Evolutionary conservation across 2,329 filamentous ascomycete genomes (phyloP).

Genomic region (Aspergillus brasiliensis): DNA sequence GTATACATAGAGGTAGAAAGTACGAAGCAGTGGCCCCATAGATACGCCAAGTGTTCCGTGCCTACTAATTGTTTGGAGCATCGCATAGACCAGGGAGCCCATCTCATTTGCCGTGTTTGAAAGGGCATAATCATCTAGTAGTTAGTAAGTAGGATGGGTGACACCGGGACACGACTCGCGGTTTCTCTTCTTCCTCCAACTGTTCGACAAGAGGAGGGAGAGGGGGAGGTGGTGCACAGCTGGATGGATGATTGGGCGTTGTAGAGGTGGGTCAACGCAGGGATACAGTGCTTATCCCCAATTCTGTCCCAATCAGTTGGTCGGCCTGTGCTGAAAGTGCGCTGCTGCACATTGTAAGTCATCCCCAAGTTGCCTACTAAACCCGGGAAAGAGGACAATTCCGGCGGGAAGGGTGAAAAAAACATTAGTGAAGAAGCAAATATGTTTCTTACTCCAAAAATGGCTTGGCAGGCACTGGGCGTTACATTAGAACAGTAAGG

Average conservation of each 20-base stretch:
- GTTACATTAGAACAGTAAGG: conserved; percentile 1
- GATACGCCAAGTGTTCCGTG: no score
- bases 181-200: conserved; percentile 13
- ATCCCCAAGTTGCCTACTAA: background rate
- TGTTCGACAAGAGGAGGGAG: conserved; percentile 11
- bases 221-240: conserved; percentile 21
- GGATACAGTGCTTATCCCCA: conserved; percentile 34
- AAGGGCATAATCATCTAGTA: no score
- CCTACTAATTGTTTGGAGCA: background rate
- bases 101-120: no score
- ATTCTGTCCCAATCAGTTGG: conserved; percentile 20
- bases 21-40: no score
- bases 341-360: conserved; percentile 10
- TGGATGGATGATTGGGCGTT: conserved; percentile 22
- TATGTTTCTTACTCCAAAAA: background rate
- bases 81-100: background rate
- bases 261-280: conserved; percentile 27
- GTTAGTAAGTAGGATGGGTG: background rate
- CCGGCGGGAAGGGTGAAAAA: background rate
- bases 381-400: conserved; percentile 1
- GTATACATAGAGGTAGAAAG: no score
- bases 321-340: conserved; percentile 8
- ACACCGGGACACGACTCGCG: background rate
- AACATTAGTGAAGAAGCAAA: background rate
- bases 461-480: conserved; percentile 5